Evolutionary conservation across 2,329 filamentous ascomycete genomes (phyloP), one percentile per base, ranked within the genome.

Genomic region (Trichoderma sp.): DNA sequence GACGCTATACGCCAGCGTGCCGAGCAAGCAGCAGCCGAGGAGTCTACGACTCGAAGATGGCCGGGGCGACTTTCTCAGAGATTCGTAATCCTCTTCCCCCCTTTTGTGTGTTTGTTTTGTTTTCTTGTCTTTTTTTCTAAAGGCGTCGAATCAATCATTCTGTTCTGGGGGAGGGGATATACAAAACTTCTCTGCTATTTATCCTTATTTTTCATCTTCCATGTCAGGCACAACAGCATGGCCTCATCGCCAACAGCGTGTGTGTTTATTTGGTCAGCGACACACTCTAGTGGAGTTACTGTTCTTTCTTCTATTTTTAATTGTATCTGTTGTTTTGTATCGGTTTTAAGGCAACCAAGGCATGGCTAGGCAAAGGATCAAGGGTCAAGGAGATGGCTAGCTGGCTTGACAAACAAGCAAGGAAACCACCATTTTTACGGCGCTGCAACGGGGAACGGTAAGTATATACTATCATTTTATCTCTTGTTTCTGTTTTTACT

Each of bases 1-100:
- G 85, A 91, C 93, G 84, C 85, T 97, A 3, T 96, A 94, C 82
- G 93, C 91, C 2, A 87, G 79, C 33, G 81, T 83, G 12, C 82
- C 83, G 60, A 75, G 72, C 78, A 80, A 74, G 24, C 75, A 76
- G 41, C 64, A 65, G n/a, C 59, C 59, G 4, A 63, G 68, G n/a
- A 68, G 27, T 24, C 18, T 75, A 67, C 29, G 60, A 27, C 65
- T 76, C 18, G 75, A 76, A 1, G 75, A 76, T 21, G 62, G 62
- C 11, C 56, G 59, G 16, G 31, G 24, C 16, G 71, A 66, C 59
- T 24, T 71, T 24, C n/a, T 76, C 21, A 29, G 75, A 29, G 75
- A 76, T 24, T 75, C 41, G 8, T 71, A 33, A 18, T 63, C 27
- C 16, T 24, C 14, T 4, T 24, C 21, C 35, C n/a, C 14, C 29